These are phyloP conservation scores for Endothia cerciana DNA, from an alignment of 2,329 filamentous ascomycete genomes.

Conservation along the genomic window DNA sequence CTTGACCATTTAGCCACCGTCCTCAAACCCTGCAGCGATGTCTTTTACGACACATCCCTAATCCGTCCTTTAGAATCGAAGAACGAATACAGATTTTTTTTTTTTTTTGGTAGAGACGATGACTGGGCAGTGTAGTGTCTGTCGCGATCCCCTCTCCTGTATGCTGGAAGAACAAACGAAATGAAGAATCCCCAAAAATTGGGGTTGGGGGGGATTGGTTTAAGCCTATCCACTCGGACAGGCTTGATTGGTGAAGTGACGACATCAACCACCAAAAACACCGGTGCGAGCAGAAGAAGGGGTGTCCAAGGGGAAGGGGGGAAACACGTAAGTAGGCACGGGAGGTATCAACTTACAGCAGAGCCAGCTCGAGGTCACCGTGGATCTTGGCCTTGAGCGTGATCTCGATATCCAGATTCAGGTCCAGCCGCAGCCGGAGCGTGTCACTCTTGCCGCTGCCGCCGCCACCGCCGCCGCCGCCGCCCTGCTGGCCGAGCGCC, in stretches of 20 bases:
- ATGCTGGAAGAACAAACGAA: background rate
- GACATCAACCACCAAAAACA: background rate
- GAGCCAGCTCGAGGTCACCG: conserved; percentile 78
- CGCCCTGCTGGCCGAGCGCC: conserved; percentile 19
- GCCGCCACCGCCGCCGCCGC: conserved; percentile 38
- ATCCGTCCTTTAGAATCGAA: conserved; percentile 29
- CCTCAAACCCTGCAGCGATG: conserved; percentile 10
- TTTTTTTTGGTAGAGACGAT: background rate
- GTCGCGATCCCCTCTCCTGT: conserved; percentile 16
- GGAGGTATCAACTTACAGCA: conserved; percentile 54
- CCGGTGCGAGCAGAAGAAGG: conserved; percentile 20
- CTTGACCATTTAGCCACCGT: conserved; percentile 26
- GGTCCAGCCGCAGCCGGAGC: conserved; percentile 72
- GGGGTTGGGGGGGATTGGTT: too few species aligned
- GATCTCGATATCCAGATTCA: conserved; percentile 84
- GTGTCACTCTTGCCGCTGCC: conserved; percentile 62
- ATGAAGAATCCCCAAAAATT: background rate
- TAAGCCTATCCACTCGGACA: conserved; percentile 14
- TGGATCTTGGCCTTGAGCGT: conserved; percentile 85
- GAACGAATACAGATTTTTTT: conserved; percentile 24
- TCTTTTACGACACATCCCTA: conserved; percentile 29
- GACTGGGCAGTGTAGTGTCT: conserved; percentile 7
- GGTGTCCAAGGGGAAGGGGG: conserved; percentile 2
- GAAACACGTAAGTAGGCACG: background rate
- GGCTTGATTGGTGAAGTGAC: conserved; percentile 9